Base-by-base conservation (phyloP, 495 filamentous ascomycete genomes). In the Aspergillus kassunensis region DNA sequence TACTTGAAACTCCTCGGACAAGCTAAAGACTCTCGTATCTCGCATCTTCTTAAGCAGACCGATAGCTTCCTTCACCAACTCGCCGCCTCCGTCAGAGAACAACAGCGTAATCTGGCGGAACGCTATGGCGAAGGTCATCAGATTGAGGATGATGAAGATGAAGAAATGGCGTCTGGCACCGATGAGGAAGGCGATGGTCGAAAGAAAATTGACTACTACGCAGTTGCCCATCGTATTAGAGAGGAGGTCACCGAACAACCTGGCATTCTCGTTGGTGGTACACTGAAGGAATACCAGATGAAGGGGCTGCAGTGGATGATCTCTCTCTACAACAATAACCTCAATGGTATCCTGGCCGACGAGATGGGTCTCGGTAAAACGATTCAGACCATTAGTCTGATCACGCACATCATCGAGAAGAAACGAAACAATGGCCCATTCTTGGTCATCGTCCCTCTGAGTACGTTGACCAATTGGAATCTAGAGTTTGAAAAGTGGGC, bases 291-390 rank as follows among this genome's bases (percentile, higher is more conserved):
- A 64, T 98, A 98, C 71, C 93, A 98, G 71, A 36, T 98, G 67
- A 97, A 96, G 80, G 93, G 93, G 72, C 69, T 98, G 53, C 93
- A 98, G 67, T 98, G 93, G 93, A 97, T 98, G 93, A 82, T 97
- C 48, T 98, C 93, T 12, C 80, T 98, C 19, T 98, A 97, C 74
- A 97, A 97, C 82, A 98, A 98, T 79, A 97, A 96, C 68, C 81
- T 98, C 53, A 97, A 97, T 67, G 93, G 93, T 80, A 97, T 98
- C 57, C 75, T 98, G 54, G 93, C 93, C 44, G 93, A 98, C 59
- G 93, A 98, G 72, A 98, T 98, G 93, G 93, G 93, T 84, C 89
- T 98, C 52, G 93, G 93, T 63, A 98, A 98, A 73, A 98, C 93
- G 0, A 98, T 98, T 56, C 93, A 98, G 74, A 97, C 95, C 34